Base-by-base conservation (phyloP, 2,329 filamentous ascomycete species). In the Aureobasidium sp. region DNA sequence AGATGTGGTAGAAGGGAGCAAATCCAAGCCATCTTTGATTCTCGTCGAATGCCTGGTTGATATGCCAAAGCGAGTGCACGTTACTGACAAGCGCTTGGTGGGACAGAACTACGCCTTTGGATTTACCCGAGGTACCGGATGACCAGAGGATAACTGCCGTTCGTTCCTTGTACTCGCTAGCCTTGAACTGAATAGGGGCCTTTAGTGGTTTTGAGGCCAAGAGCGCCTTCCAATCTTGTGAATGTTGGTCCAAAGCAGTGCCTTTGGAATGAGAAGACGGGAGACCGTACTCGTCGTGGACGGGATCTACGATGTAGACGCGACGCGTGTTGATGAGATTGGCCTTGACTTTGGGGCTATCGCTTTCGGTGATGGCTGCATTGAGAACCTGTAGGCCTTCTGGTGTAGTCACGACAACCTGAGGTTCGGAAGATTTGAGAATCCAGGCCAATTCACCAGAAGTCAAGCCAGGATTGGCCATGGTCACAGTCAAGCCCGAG, bases 1-100 rank as follows among this genome's bases (percentile, higher is more conserved):
- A 82, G 6, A 77, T 74, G 68, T 84, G 81, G 67, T 84, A 84
- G 72, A 82, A 78, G 7, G 80, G 81, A 39, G 82, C 75, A 61
- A 73, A 78, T 64, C 60, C 60, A 2, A 62, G 60, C 60, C 60
- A 62, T 39, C 60, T 41, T 20, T 62, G 60, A 9, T 62, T 17
- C 1, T 29, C 42, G 25, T 48, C 49, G n/a, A 62, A 62, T 20
- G 49, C 31, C 12, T 53, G 60, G 42, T 62, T 62, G 34, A 53
- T 55, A 20, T 62, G 60, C 60, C 60, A 62, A 12, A 55, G 48
- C 14, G 60, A 41, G 41, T 62, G 60, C 5, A 62, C 27, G 12
- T 62, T 62, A 27, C 25, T 37, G 48, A 45, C 41, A 15, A 62
- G 60, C 48, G 49, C 60, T 22, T 62, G 48, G 25, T 71, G 69